phyloP scores from a whole-genome alignment of 768 basidiomycete genomes.

The Trametes maxima region DNA sequence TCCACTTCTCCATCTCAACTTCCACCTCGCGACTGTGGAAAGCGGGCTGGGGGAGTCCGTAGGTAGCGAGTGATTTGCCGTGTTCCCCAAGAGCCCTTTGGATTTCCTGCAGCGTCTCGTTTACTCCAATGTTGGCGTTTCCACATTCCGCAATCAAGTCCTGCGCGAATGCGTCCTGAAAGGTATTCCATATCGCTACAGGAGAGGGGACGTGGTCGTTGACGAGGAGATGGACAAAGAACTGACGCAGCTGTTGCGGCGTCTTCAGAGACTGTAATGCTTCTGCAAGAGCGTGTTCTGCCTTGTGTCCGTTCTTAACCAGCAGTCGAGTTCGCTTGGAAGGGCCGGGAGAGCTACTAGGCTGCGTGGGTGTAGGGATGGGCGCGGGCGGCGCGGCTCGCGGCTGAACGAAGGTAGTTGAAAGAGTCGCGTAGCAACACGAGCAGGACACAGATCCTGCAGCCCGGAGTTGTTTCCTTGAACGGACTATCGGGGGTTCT shows the following conservation, averaged over 20 bases:
- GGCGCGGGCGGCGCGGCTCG: neutral
- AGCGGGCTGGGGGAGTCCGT: constrained; percentile 35
- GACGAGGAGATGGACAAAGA: constrained; percentile 43
- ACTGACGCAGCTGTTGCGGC: constrained; percentile 40
- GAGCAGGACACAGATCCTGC: neutral
- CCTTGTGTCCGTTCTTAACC: constrained; percentile 29
- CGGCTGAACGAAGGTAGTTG: neutral
- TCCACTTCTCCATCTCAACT: constrained; percentile 32
- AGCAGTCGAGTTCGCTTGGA: constrained; percentile 30
- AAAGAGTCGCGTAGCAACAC: constrained; percentile 21
- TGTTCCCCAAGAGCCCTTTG: constrained; percentile 28
- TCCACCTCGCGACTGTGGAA: constrained; percentile 32
- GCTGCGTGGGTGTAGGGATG: neutral
- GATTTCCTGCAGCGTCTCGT: constrained; percentile 31
- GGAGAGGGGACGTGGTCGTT: constrained; percentile 35
- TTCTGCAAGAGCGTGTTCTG: constrained; percentile 37
- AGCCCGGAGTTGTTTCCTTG: neutral
- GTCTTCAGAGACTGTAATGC: constrained; percentile 36
- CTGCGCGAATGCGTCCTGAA: constrained; percentile 26
- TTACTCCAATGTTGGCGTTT: constrained; percentile 24
- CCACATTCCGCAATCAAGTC: constrained; percentile 28
- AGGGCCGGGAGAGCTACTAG: constrained; percentile 27
- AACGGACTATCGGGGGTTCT: neutral
- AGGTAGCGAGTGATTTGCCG: constrained; percentile 31
- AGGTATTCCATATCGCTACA: constrained; percentile 33